Base-by-base conservation (phyloP, 1,284 basidiomycete species). In the Apiotrichum mycotoxinovorans region DNA sequence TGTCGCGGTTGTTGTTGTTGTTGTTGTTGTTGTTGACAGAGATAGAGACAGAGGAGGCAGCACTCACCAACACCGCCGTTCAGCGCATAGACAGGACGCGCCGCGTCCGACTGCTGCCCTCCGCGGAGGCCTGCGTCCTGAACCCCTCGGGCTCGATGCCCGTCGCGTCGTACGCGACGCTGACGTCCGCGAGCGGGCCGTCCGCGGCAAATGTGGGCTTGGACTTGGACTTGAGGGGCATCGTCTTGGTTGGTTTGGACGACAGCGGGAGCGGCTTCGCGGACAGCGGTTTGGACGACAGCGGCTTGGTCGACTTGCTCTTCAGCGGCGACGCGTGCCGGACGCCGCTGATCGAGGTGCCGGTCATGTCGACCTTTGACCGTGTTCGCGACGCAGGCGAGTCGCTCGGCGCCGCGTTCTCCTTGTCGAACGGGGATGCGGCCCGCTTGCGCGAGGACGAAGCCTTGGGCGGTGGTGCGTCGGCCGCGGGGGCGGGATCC, bases 81-180 rank as follows among this genome's bases (percentile, higher is more conserved):
- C n/a, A 20, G 18, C 20, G 40, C n/a, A n/a, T n/a, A 40, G n/a
- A 23, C 46, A 22, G 18, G 12, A 35, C 35, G 27, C 35, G 23
- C n/a, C 35, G 35, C 27, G 23, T 7, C 50, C 45, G 30, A 10
- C 40, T 11, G n/a, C n/a, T n/a, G n/a, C n/a, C n/a, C n/a, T n/a
- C n/a, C n/a, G n/a, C 20, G n/a, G 10, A n/a, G 14, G 35, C 11
- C 40, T 41, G 40, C 20, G 40, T 41, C 4, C 57, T 55, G 55
- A 75, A 75, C 7, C 73, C 74, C 14, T 45, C 59, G 5, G 74
- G 74, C 52, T 70, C 69, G 42, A 46, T 43, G 0, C 66, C 67
- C n/a, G 23, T 64, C 22, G 72, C 74, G 12, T 73, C 74, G 60
- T 76, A 75, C 37, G 73, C 72, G 46, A 69, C 67, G 51, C 67